Conservation (phyloP, 2,329 filamentous ascomycete species). For the Trichoderma cornu-damae region DNA sequence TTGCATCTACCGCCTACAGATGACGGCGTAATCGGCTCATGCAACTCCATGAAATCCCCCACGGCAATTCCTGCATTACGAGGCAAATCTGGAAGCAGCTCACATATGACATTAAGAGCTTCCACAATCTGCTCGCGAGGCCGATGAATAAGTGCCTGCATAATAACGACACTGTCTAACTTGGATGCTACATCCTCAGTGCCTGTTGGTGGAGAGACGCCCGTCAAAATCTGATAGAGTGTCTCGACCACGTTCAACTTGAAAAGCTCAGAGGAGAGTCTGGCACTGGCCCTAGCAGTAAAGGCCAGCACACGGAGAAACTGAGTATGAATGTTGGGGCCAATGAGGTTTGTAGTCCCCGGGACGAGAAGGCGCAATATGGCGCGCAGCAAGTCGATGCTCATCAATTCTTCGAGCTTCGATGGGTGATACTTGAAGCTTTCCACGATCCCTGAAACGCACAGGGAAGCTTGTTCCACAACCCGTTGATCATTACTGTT, state of each 20-base stretch:
- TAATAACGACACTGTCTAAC: conserved; percentile 93
- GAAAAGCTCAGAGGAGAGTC: conserved; percentile 80
- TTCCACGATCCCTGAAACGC: conserved; percentile 92
- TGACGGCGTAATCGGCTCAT: conserved; percentile 38
- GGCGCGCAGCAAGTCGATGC: conserved; percentile 76
- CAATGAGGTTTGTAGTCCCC: conserved; percentile 92
- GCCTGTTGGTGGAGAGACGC: conserved; percentile 81
- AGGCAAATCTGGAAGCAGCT: conserved; percentile 75
- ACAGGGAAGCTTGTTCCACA: conserved; percentile 92
- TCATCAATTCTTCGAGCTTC: conserved; percentile 89
- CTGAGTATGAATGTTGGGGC: conserved; percentile 90
- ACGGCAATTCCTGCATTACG: conserved; percentile 43
- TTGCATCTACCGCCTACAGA: conserved; percentile 29
- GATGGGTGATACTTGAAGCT: conserved; percentile 87
- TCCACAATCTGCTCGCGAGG: conserved; percentile 95
- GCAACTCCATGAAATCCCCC: conserved; percentile 43
- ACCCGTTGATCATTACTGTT: conserved; percentile 92
- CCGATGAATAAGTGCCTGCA: conserved; percentile 95
- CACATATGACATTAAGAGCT: conserved; percentile 95
- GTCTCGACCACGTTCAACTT: conserved; percentile 98
- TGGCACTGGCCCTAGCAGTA: conserved; percentile 81
- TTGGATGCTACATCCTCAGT: conserved; percentile 74
- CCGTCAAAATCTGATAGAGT: conserved; percentile 92
- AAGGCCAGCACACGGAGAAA: conserved; percentile 90
- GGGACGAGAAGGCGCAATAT: conserved; percentile 84